Conservation (phyloP, 2,329 filamentous ascomycete species). For the Aspergillus proliferans region DNA sequence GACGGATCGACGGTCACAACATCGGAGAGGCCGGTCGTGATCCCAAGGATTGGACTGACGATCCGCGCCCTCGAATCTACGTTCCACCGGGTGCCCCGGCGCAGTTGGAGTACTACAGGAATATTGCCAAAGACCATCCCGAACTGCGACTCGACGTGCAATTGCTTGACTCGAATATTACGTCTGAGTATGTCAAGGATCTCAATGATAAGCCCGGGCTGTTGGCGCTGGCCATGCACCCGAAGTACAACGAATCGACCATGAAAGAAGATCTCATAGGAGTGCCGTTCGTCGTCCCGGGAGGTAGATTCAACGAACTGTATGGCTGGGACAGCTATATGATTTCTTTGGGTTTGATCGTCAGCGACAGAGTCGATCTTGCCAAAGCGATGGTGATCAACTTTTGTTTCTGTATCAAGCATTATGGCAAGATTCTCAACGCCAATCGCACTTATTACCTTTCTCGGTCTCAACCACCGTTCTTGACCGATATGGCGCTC, state of each 20-base stretch:
- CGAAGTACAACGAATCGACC: conserved; percentile 60
- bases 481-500: conserved; percentile 94
- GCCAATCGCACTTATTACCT: conserved; percentile 96
- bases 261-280: conserved; percentile 68
- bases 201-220: conserved; percentile 85
- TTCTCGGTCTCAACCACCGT: conserved; percentile 87
- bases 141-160: conserved; percentile 84
- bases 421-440: conserved; percentile 98
- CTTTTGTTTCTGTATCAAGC: conserved; percentile 96
- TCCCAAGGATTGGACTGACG: conserved; percentile 89
- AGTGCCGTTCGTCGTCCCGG: conserved; percentile 92
- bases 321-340: conserved; percentile 99
- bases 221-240: conserved; percentile 82
- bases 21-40: conserved; percentile 80
- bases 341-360: conserved; percentile 83
- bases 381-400: conserved; percentile 93
- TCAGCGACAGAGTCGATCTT: conserved; percentile 76
- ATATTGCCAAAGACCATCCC: conserved; percentile 69
- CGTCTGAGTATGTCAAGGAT: conserved; percentile 71
- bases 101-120: conserved; percentile 82
- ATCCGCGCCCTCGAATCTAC: conserved; percentile 87
- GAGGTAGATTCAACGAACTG: conserved; percentile 94
- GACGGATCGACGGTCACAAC: conserved; percentile 75
- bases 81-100: conserved; percentile 77
- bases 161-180: conserved; percentile 64